A percentile compares a stretch with the other conserved stretches of the same genome.
Conservation (phyloP, 805 yeast genomes). For the Yamadazyma ubonensis region DNA sequence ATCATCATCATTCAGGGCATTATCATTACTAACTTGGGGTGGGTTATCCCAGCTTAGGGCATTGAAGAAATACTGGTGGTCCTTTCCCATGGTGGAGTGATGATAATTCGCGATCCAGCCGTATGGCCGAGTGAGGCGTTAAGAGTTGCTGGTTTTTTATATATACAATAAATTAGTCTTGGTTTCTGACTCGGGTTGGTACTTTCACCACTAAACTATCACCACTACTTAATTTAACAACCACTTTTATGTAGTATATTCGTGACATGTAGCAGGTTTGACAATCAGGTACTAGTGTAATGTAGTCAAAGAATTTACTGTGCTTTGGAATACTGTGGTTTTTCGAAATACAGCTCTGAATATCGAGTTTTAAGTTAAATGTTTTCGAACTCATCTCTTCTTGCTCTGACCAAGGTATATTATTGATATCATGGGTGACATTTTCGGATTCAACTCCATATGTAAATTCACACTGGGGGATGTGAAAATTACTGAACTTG, state of each 20-base stretch:
- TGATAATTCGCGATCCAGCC: neutral
- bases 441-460: constrained; percentile 7
- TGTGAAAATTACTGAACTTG: constrained; percentile 32
- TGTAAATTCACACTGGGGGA: constrained; percentile 1
- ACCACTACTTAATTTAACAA: constrained; percentile 30
- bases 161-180: neutral
- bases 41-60: constrained; percentile 4
- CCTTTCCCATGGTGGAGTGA: neutral
- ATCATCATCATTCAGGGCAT: constrained; percentile 1
- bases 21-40: neutral
- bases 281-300: constrained; percentile 40
- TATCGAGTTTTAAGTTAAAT: constrained; percentile 28
- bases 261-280: constrained; percentile 38
- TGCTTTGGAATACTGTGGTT: constrained; percentile 19
- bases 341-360: constrained; percentile 30
- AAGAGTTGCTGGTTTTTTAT: neutral
- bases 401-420: constrained; percentile 32
- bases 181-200: constrained; percentile 22
- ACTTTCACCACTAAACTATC: constrained; percentile 32
- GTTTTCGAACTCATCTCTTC: constrained; percentile 21
- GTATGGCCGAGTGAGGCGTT: too few relatives aligned
- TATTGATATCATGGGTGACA: constrained; percentile 23
- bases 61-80: constrained; percentile 6
- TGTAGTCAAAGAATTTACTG: constrained; percentile 23
- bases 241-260: constrained; percentile 34